Evolutionary conservation across 108 stramenopile species (phyloP), one percentile per base, ranked within the genome.

Genomic region (Bacterosira constricta): DNA sequence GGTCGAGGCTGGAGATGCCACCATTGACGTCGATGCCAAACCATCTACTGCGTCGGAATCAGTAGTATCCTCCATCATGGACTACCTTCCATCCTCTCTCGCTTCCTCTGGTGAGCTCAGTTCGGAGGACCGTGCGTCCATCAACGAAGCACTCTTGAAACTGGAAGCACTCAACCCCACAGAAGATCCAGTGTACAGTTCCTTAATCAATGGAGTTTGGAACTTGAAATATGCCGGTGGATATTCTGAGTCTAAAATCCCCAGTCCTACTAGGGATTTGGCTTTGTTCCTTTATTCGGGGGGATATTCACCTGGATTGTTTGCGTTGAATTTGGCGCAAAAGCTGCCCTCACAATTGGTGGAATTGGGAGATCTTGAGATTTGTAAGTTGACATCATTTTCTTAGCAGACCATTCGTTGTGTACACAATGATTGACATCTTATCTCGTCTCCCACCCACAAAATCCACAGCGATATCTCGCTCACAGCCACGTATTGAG

Each of bases 131-230:
- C 70, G 71, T 23, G 71, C 79, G 27, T 46, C 71, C 0, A 80
- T 80, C 55, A 80, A 71, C 54, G 79, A 80, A 63, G 88, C 89
- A 20, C 47, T 93, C 45, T 57, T 86, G 18, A 83, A 78, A 36
- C 63, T 93, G 52, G 92, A 93, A 63, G 68, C 82, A 9, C 44
- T 93, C 57, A 90, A 89, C 58, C 92, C 92, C 34, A 90, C 89
- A 1, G 61, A 69, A 32, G 73, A 87, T 41, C 85, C 88, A 9
- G 81, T 89, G 15, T 60, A 69, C 44, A 86, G 85, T 25, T 82
- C 88, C 15, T 34, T 90, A 55, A 47, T 93, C 31, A 93, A 93
- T 59, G 93, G 93, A 18, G 85, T 90, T 5, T 94, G 93, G 93
- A 86, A 77, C 44, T 70, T 94, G 37, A 66, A 79, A 20, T 94